phyloP scores from a whole-genome alignment of 768 basidiomycete genomes.

The Naganishia onofrii region DNA sequence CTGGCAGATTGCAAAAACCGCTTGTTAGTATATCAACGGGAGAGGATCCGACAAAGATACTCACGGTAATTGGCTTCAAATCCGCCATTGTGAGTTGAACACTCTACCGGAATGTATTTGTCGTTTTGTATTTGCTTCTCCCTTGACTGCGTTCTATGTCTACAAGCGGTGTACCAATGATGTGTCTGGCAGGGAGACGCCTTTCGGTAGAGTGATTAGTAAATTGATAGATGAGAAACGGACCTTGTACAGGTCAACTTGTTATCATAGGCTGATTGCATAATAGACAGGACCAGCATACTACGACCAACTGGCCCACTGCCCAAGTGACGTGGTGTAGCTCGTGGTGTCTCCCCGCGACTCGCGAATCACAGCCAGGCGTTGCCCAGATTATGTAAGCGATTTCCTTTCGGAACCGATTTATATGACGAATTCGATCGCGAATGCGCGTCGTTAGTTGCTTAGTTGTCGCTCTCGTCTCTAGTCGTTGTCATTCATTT shows the following conservation, averaged over 20 bases:
- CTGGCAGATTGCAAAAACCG: constrained; percentile 26
- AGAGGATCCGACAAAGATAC: constrained; percentile 5
- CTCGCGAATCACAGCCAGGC: neutral
- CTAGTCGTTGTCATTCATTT: neutral
- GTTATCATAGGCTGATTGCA: neutral
- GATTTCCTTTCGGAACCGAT: neutral
- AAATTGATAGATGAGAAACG: neutral
- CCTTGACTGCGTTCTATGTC: neutral
- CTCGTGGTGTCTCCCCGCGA: neutral
- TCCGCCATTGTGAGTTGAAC: constrained; percentile 44
- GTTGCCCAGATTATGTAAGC: neutral
- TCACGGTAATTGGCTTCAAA: constrained; percentile 50
- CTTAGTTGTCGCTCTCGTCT: no score
- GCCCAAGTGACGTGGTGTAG: constrained; percentile 1
- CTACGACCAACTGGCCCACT: no score
- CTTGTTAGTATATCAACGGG: neutral
- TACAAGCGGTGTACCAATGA: neutral
- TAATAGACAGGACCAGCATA: neutral
- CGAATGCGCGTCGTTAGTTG: constrained; percentile 3
- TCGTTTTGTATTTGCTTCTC: neutral
- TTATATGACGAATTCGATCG: constrained; percentile 16
- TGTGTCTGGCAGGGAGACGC: constrained; percentile 4
- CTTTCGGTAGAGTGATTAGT: neutral
- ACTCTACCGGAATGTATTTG: constrained; percentile 9
- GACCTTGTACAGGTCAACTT: neutral